Evolutionary conservation across 2,329 filamentous ascomycete genomes (phyloP).

Genomic region (Rachicladosporium sp.): DNA sequence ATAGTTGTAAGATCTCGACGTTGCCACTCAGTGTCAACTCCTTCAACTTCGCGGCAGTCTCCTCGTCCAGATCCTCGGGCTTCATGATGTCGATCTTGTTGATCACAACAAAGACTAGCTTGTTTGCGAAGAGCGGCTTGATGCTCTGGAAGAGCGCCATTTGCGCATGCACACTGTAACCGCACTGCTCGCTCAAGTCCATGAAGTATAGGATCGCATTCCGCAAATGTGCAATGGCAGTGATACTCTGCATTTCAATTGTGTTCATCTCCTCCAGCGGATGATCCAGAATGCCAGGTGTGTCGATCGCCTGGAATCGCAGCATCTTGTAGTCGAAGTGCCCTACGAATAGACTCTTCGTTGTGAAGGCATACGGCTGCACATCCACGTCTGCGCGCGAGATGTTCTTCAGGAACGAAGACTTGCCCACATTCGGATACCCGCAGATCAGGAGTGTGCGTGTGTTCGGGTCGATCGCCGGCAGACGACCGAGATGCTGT

Average conservation of each 20-base stretch:
- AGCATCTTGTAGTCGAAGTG: conserved; percentile 97
- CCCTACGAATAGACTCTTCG: conserved; percentile 91
- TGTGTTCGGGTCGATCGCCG: conserved; percentile 96
- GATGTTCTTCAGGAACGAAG: conserved; percentile 83
- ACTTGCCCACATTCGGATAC: conserved; percentile 96
- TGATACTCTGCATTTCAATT: conserved; percentile 98
- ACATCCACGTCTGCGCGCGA: conserved; percentile 93
- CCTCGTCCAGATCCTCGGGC: conserved; percentile 73
- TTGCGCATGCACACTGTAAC: conserved; percentile 85
- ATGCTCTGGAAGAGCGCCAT: conserved; percentile 93
- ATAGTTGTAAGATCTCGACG: conserved; percentile 84
- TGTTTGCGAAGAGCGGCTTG: conserved; percentile 93
- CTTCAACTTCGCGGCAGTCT: conserved; percentile 66
- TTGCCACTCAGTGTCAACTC: conserved; percentile 72
- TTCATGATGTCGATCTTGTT: conserved; percentile 95
- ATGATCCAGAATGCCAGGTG: conserved; percentile 95
- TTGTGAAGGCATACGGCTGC: conserved; percentile 97
- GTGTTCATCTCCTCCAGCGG: conserved; percentile 99
- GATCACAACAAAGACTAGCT: conserved; percentile 89
- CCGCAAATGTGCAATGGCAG: conserved; percentile 89
- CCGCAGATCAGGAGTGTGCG: conserved; percentile 91
- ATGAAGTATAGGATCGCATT: conserved; percentile 97
- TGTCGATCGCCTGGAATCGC: conserved; percentile 87
- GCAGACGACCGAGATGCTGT: conserved; percentile 92
- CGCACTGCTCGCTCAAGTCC: conserved; percentile 93